Percentiles rank a stretch among this genome's conserved stretches.
These are phyloP conservation scores for Grigorovia yakushimaensis DNA, from an alignment of 805 yeast species.

Conservation along the genomic window DNA sequence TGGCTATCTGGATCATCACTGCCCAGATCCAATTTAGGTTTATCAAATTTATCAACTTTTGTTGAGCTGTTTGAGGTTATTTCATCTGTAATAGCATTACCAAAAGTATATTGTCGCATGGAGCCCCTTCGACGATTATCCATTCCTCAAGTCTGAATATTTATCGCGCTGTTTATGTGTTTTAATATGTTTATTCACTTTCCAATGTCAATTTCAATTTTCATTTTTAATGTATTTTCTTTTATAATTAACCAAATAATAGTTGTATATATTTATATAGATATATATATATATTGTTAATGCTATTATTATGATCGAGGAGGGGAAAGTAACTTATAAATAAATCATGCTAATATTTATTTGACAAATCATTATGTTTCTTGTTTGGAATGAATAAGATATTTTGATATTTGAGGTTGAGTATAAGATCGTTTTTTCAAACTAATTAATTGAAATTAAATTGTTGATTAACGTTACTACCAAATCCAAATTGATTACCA, in stretches of 20 bases:
- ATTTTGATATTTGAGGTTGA: too few species aligned
- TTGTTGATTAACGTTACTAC: slow-evolving; percentile 52
- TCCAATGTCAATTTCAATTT: too few species aligned
- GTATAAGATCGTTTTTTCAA: too few species aligned
- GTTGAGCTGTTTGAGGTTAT: not conserved
- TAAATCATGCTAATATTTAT: not conserved
- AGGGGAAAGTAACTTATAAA: not conserved
- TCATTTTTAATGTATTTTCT: too few species aligned
- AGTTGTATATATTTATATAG: not conserved
- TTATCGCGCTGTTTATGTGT: not conserved
- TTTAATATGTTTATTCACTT: too few species aligned
- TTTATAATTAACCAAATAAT: too few species aligned
- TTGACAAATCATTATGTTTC: not conserved
- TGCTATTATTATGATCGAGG: not conserved
- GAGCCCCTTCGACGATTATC: not conserved
- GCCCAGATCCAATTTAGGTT: too few species aligned
- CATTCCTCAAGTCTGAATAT: not conserved
- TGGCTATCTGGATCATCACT: too few species aligned
- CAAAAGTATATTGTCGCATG: not conserved
- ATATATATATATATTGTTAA: too few species aligned
- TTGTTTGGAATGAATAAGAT: not conserved
- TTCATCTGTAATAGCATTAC: not conserved
- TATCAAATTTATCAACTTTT: not conserved
- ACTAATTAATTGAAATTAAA: slow-evolving; percentile 21
- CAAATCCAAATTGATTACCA: slow-evolving; percentile 85